Evolutionary conservation across 2,329 filamentous ascomycete species (phyloP), one percentile per base, ranked within the genome.

Genomic region (Fusarium mangiferae): DNA sequence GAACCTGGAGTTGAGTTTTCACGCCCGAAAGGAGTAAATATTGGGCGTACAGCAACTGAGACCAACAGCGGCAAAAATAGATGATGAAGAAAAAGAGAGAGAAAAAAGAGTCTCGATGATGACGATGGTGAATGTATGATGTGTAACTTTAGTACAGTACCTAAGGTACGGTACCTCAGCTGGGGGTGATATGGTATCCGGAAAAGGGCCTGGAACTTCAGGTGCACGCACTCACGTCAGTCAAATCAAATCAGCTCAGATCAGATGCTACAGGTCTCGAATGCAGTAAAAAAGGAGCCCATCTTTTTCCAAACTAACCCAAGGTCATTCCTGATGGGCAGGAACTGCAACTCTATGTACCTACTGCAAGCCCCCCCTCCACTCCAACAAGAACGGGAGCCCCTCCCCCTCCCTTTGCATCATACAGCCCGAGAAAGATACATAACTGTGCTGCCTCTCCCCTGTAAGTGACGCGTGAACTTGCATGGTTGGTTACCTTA

Each of bases 351-450:
- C 30, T 52, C 28, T 51, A n/a, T n/a, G n/a, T n/a, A 51, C 24
- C 8, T 7, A 46, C 30, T 35, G 28, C 46, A 33, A 24, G n/a
- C 46, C 58, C 41, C 66, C 66, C 67, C 28, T n/a, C 30, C 60
- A 61, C 62, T 61, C 63, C 64, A 52, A 62, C 48, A 55, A 41
- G 41, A 62, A 36, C 41, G n/a, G n/a, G 24, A 68, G 41, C 73
- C 61, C 64, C 73, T 68, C 73, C 73, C 64, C 73, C 73, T 66
- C 72, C 69, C 67, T 74, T 75, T 78, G 73, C 76, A 78, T 78
- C 76, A 78, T 77, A 68, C 66, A 62, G 45, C 20, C 26, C 20
- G 39, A 69, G 51, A 62, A 51, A 44, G 42, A 33, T 66, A 52
- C 51, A 45, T 63, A 60, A 68, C 63, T 61, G 10, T 57, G 60